Base-by-base conservation (phyloP, 75 land plant genomes). In the Cunninghamia lanceolata region DNA sequence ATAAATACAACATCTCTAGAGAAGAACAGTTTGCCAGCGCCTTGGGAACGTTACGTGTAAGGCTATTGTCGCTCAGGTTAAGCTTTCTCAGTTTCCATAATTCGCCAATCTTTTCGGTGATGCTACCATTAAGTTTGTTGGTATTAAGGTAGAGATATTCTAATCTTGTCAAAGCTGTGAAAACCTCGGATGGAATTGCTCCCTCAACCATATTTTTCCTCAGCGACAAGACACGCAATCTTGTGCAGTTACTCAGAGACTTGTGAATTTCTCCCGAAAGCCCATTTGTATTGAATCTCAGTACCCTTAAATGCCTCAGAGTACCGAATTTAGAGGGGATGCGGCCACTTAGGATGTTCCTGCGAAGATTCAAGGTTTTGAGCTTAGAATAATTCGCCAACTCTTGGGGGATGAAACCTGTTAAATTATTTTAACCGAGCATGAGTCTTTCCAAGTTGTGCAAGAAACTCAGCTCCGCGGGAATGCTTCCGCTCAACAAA, bases 311-410 rank as follows among this genome's bases (percentile, higher is more conserved):
- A 40, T 38, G 25, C 42, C 87, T 19, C 36, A 35, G 86, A 46
- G 59, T 83, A 36, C 52, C 90, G 53, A 82, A 70, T 36, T 34
- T 56, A 82, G 14, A 35, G 5, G 63, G 91, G 82, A 76, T 88
- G 14, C 74, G 40, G 8, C 92, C 92, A 4, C 79, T 32, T 42
- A 91, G 83, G 10, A 52, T 39, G 63, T 91, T 91, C 16, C 39
- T 59, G 5, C 83, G 56, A 11, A 91, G 52, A 36, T 81, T 82
- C 9, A 91, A 53, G 30, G 34, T 38, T 5, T 83, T 28, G 16
- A 91, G 79, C 14, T 0, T 25, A 35, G 91, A 63, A 17, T 77
- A 83, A 68, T 59, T 73, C 38, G 85, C 85, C 52, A 90, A 80
- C n/a, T 84, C 63, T 16, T 87, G 2, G 10, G 89, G 89, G 14